Evolutionary conservation across 1,139 yeast genomes (phyloP), one percentile per base, ranked within the genome.

Genomic region (Blastobotrys illinoisensis): DNA sequence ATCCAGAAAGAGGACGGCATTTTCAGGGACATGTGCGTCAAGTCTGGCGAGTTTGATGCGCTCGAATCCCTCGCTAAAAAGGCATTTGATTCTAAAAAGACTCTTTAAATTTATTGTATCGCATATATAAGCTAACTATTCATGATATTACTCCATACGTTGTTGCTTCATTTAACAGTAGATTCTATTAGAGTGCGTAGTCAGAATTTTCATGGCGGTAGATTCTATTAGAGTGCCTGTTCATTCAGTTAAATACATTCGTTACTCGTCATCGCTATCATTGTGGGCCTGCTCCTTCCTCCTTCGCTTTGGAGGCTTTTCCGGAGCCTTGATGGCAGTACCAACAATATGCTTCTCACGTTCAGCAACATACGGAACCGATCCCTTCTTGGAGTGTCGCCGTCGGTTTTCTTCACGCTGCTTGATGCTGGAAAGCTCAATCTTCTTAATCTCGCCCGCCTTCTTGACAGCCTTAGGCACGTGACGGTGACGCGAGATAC

Each of bases 401-500:
- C 96, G 81, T 62, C 85, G 85, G 67, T 93, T 93, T 55, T 81
- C 85, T 68, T 89, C 95, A 68, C 91, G 83, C 65, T 85, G 80
- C 76, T 86, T 88, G 63, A 89, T 71, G 51, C 95, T 79, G 46
- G 79, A 80, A 50, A 83, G 67, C 70, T 93, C 97, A 55, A 79
- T 77, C 44, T 84, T 74, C 76, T 93, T 93, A 67, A 88, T 88
- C 59, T 90, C 97, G 52, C 80, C 80, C 46, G 97, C 96, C 72
- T 86, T 88, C 79, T 90, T 91, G 61, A 93, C 82, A 48, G 86
- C 87, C 62, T 76, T 76, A 24, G 99, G 99, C 56, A 91, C 79
- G 53, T 91, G 98, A 71, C 99, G 83, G 73, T 93, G 98, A 71
- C 93, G 82, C 23, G 90, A 75, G 60, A 93, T 95, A 66, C 98